Base-by-base conservation (phyloP, 1,139 yeast species). In the Yarrowia galli region DNA sequence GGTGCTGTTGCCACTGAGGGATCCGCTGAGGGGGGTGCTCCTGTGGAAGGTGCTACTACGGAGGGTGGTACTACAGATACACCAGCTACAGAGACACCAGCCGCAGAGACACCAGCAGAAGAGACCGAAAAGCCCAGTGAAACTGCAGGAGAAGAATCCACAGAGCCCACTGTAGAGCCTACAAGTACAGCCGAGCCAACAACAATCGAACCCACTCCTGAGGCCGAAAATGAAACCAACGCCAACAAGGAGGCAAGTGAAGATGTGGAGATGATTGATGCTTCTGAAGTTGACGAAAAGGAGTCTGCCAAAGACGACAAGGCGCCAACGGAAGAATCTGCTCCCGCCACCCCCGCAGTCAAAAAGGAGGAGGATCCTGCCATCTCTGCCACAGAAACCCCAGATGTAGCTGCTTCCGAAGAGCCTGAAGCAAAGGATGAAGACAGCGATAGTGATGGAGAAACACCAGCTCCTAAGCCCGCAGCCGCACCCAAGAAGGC, bases 371-470 rank as follows among this genome's bases (percentile, higher is more conserved):
- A 43, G 16, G 64, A 22, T 67, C 36, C 16, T 16, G 58, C 56
- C 43, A 45, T 32, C 7, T 49, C 54, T 13, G 58, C 58, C 9
- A 22, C 58, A n/a, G 58, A 35, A 22, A 53, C 48, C 3, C 61
- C 48, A 1, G 61, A 38, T 25, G 45, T n/a, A 9, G 61, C 45
- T 16, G 60, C 51, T 35, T 48, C 63, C 23, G 42, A 67, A 38
- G 67, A 46, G 42, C 46, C 45, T 10, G 67, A 53, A 35, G 58
- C 53, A 16, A 68, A 67, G 56, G 49, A 60, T 7, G 69, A 70
- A 9, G 68, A 66, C 12, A 61, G 60, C 10, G 68, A 56, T 7
- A 69, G 69, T 12, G 72, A 68, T 16, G 69, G 46, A 20, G 70
- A 67, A 16, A 68, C 67, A 1, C 68, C 69, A 15, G 68, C 66